Evolutionary conservation across 2,329 filamentous ascomycete genomes (phyloP), one percentile per base, ranked within the genome.

Genomic region (Penicillium digitatum): DNA sequence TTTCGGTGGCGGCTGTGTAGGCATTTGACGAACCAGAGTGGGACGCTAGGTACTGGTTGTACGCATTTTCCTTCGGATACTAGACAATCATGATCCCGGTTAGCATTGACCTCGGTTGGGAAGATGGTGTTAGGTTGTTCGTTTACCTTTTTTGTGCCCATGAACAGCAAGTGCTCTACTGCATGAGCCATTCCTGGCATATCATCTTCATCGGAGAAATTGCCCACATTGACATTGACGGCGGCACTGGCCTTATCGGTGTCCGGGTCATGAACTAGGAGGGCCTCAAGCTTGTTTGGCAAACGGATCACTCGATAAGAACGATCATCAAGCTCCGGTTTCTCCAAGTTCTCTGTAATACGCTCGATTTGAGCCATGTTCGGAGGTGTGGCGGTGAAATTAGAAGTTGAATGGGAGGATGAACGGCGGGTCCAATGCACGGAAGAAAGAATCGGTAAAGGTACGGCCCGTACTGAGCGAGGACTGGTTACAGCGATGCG

Each of bases 201-300:
- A 65, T 91, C 89, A 62, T 88, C 84, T 62, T 89, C 85, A 69
- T 99, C 94, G 69, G 89, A 95, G 77, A 96, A 96, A 74, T 90
- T 95, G 58, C 94, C 94, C 34, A 96, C 93, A 72, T 95, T 92
- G 69, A 97, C 92, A 71, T 97, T 94, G 69, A 97, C 85, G 48
- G 93, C 89, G 10, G 93, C 94, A 67, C 91, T 95, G 61, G 94
- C 92, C 81, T 97, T 97, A 79, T 99, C 94, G 8, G 94, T 96
- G 59, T 95, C 87, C 1, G 89, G 84, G 76, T 99, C 94, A 71
- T 97, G 93, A 53, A 97, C 94, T 47, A 99, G 78, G 18, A 99
- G 80, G 8, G 86, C 93, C 78, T 99, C 93, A 16, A 99, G 83
- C 72, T 92, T 82, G 74, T 99, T 99, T 44, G 84, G 78, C 50